These are phyloP conservation scores for Talaromyces verruculosus DNA, from an alignment of 2,329 filamentous ascomycete species.

Conservation along the genomic window DNA sequence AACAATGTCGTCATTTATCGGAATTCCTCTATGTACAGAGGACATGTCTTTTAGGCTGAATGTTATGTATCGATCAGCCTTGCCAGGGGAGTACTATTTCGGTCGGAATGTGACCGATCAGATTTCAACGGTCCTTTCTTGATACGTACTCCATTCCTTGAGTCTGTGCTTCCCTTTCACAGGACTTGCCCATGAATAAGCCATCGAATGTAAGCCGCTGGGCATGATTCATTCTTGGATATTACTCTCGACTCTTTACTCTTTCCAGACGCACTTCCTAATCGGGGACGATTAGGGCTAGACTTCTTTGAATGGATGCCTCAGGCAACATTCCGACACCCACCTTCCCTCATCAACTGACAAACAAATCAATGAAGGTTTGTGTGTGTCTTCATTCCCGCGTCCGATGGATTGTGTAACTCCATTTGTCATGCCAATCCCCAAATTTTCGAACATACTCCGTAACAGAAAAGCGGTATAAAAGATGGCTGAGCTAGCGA, in stretches of 20 bases:
- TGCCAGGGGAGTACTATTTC: background rate
- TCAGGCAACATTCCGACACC: conserved; percentile 4
- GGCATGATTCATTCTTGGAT: background rate
- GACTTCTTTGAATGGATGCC: background rate
- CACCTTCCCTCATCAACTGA: background rate
- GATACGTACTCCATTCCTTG: background rate
- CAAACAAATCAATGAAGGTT: background rate
- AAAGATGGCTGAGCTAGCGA: background rate
- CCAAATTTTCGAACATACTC: background rate
- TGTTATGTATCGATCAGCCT: background rate
- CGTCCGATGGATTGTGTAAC: background rate
- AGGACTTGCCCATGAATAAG: background rate
- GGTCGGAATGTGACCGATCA: conserved; percentile 1
- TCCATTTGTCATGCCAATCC: background rate
- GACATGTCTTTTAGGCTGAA: background rate
- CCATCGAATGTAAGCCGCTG: background rate
- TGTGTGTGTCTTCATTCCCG: background rate
- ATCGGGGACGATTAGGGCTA: conserved; percentile 1
- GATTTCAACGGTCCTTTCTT: conserved; percentile 5
- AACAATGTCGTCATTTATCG: background rate
- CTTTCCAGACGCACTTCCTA: background rate
- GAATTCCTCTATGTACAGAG: background rate
- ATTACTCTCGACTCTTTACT: background rate
- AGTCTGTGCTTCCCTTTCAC: background rate
- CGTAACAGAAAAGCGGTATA: background rate